Base-by-base conservation (phyloP, 208 protist genomes). In the Leptomonas seymouri region DNA sequence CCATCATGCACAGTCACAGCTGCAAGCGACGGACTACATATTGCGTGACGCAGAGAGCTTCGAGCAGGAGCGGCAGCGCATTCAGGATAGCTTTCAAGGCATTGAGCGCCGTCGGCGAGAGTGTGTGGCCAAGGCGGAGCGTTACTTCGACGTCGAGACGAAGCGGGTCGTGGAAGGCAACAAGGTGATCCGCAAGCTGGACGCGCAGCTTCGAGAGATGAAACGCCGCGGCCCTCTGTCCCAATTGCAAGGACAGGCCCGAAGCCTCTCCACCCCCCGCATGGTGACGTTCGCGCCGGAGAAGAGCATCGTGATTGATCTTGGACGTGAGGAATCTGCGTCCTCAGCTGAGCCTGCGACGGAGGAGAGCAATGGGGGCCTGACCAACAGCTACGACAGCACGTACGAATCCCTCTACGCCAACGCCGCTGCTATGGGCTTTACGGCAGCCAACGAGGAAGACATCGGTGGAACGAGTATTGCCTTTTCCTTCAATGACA, bases 71-170 rank as follows among this genome's bases (percentile, higher is more conserved):
- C 60, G 82, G 25, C 56, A 55, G 45, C 31, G 70, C 4, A 59
- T 93, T 61, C 58, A 51, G 48, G 73, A 87, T 30, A 64, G 63
- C 53, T 79, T 87, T 51, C 42, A 78, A 49, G 67, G 61, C 20
- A 49, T 93, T 28, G 80, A 90, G 61, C 41, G 69, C 16, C 84
- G 85, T 28, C 80, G 87, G 45, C 74, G 64, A 12, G 58, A 50
- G 39, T 87, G 78, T 44, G 46, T 80, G 44, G 45, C 64, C 6
- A 72, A 71, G 65, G 76, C 78, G 18, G 87, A 88, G 76, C 76
- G 71, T 36, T 84, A 82, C 60, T 90, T 93, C 46, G 87, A 93
- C 59, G 82, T 81, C 3, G 87, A 93, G 62, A 59, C 78, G 44
- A 80, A 81, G 58, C 77, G 85, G 42, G 69, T 82, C 6, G 62